Evolutionary conservation across 768 basidiomycete species (phyloP), one percentile per base, ranked within the genome.

Genomic region (Psilocybe subaeruginosa): DNA sequence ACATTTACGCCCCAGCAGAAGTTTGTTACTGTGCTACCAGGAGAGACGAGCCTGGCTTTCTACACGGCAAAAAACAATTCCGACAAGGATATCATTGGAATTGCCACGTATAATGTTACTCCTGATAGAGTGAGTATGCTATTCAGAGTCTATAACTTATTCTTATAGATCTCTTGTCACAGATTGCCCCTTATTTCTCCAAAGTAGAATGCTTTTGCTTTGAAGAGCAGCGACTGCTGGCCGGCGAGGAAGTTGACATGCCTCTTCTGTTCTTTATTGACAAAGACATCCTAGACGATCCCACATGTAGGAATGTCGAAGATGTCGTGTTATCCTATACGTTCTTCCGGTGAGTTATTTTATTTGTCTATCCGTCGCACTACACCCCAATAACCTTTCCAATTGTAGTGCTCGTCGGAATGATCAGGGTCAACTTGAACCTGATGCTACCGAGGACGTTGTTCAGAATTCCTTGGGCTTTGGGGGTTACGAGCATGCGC

Each of bases 171-270:
- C 29, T 6, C 12, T 50, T 11, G 43, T 39, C 12, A 46, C 69
- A 98, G 97, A 85, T 99, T 66, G 97, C 97, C 8, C 95, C 97
- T 0, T 99, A 99, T 75, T 99, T 99, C 71, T 95, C 96, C 54
- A 99, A 99, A 78, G 95, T 99, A 11, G 97, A 99, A 74, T 99
- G 97, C 67, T 99, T 99, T 80, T 99, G 97, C 76, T 99, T 99
- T 67, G 97, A 99, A 73, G 97, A 99, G 72, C 97, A 99, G 75
- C 92, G 89, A 68, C 85, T 99, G 8, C 80, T 97, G 27, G 95
- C 96, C 0, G 90, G 91, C 30, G 97, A 99, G 77, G 95, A 98
- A 76, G 92, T 99, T 35, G 97, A 99, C 75, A 93, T 99, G 85
- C 97, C 97, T 2, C 82, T 99, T 17, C 84, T 99, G 58, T 99